Percentiles rank a stretch among this genome's conserved stretches.
Evolutionary conservation across 352 stramenopile genomes (phyloP).

Genomic region (Elongisporangium anandrum): DNA sequence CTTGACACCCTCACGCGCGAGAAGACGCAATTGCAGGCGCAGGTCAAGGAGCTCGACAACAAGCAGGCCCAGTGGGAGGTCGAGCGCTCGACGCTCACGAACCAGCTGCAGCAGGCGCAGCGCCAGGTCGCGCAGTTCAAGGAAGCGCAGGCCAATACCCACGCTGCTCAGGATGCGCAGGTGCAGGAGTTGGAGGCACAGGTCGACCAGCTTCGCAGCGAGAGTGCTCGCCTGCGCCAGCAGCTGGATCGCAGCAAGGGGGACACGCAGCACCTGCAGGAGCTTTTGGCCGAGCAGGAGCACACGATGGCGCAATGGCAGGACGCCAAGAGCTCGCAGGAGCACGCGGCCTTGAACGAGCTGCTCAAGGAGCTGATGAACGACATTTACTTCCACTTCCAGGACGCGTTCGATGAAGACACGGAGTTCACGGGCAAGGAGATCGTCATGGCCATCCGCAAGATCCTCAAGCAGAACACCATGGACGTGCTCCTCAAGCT

Average conservation of each 20-base stretch:
- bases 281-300: conserved; percentile 41
- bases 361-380: conserved; percentile 86
- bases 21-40: conserved; percentile 35
- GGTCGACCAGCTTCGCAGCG: conserved; percentile 39
- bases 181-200: conserved; percentile 43
- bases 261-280: conserved; percentile 42
- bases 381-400: conserved; percentile 85
- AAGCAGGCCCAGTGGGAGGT: conserved; percentile 18
- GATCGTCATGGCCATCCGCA: conserved; percentile 75
- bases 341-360: conserved; percentile 55
- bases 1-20: conserved; percentile 37
- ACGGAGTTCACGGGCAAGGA: conserved; percentile 80
- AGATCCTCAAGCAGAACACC: conserved; percentile 84
- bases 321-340: conserved; percentile 39
- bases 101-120: conserved; percentile 42
- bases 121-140: conserved; percentile 49
- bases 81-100: conserved; percentile 45
- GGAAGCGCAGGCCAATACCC: conserved; percentile 47
- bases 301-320: conserved; percentile 43
- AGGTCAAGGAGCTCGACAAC: conserved; percentile 28
- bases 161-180: conserved; percentile 38
- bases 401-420: conserved; percentile 82
- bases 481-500: conserved; percentile 71
- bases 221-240: conserved; percentile 30
- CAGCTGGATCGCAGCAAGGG: conserved; percentile 39